These are phyloP conservation scores for Cyclotella choctawhatcheeana DNA, from an alignment of 108 stramenopile species.

Conservation along the genomic window DNA sequence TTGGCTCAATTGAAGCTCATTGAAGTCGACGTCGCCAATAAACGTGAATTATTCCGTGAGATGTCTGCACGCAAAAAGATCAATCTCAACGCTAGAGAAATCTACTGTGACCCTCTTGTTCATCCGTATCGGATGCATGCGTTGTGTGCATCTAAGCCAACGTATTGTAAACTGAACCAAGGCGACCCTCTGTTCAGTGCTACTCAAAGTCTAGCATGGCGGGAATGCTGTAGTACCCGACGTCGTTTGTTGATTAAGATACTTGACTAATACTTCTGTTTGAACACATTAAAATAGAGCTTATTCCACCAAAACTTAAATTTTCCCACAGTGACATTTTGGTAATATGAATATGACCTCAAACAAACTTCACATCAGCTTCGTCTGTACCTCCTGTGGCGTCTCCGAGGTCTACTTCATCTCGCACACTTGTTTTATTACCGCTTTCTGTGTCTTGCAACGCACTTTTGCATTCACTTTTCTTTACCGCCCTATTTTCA, in stretches of 20 bases:
- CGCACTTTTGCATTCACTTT: too few relatives aligned
- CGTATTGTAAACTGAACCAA: conserved; percentile 14
- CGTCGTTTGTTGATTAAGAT: too few relatives aligned
- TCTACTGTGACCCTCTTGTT: conserved; percentile 38
- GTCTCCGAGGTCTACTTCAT: too few relatives aligned
- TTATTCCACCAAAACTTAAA: too few relatives aligned
- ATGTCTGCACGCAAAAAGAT: conserved; percentile 25
- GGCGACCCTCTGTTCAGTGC: conserved; percentile 4
- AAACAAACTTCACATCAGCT: too few relatives aligned
- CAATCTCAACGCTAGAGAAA: conserved; percentile 22
- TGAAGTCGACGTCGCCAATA: conserved; percentile 21
- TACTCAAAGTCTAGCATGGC: neutral
- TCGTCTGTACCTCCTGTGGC: too few relatives aligned
- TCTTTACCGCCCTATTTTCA: conserved; percentile 5
- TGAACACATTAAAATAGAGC: too few relatives aligned
- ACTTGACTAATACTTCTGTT: too few relatives aligned
- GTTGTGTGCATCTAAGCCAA: neutral
- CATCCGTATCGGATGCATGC: conserved; percentile 22
- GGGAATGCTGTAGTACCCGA: neutral
- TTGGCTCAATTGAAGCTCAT: conserved; percentile 15
- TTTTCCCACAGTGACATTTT: too few relatives aligned
- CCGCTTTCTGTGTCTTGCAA: too few relatives aligned
- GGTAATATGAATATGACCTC: too few relatives aligned
- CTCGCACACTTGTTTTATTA: neutral
- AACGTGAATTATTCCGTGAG: conserved; percentile 24